Base-by-base conservation (phyloP, 192 early-diverging fungal genomes). In the Obelidium mucronatum region DNA sequence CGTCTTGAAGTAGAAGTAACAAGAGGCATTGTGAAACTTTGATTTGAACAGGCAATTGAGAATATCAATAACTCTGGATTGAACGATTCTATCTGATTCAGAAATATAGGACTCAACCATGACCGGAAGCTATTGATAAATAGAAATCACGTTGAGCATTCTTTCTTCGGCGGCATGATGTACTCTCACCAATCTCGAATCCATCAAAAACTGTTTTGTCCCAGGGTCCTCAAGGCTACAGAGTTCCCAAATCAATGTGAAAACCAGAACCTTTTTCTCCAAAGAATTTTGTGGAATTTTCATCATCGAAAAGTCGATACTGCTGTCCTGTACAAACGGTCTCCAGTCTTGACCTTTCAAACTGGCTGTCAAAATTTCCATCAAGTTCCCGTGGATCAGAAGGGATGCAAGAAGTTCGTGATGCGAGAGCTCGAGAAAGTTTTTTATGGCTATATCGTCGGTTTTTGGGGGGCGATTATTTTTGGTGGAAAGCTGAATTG, bases 161-260 rank as follows among this genome's bases (percentile, higher is more conserved):
- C n/a, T n/a, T n/a, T n/a, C n/a, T n/a, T n/a, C n/a, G n/a, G n/a
- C n/a, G n/a, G n/a, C n/a, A n/a, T n/a, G n/a, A n/a, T n/a, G n/a
- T n/a, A n/a, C n/a, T n/a, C 19, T 2, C 13, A 73, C 34, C 40
- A 74, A 54, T 5, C 39, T 28, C 8, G 72, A 60, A 15, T 74
- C 72, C 44, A 22, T 74, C 30, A 74, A 44, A 44, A 74, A 74
- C 30, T 42, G 42, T 15, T 24, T 4, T 22, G 72, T 22, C 19
- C 30, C 56, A 2, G 8, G 35, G 15, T 37, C 15, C 1, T 19
- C 31, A 8, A 15, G 5, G 11, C n/a, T 22, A 72, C 26, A 37
- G 6, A 72, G 34, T 44, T 72, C 70, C 56, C 54, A 72, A 26
- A 72, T 40, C 35, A 72, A 36, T 2, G 17, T 58, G 34, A 72